These are phyloP conservation scores for Aspergillus persii DNA, from an alignment of 2,329 filamentous ascomycete genomes.

Conservation along the genomic window DNA sequence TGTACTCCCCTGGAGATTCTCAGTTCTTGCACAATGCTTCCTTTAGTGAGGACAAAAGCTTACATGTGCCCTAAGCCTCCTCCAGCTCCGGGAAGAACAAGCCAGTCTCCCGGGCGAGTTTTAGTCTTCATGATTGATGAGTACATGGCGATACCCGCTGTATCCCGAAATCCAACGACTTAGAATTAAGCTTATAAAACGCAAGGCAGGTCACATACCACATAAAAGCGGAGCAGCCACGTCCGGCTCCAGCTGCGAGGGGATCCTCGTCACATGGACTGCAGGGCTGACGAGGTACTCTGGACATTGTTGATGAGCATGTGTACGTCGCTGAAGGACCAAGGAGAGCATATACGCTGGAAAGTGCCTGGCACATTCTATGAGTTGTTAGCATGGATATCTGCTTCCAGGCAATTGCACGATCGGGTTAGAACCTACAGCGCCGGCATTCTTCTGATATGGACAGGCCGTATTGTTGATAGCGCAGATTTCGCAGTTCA, in stretches of 20 bases:
- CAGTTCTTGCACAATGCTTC: neutral
- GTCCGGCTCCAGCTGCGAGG: slow-evolving; percentile 30
- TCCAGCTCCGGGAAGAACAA: slow-evolving; percentile 37
- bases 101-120: slow-evolving; percentile 33
- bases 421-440: slow-evolving; percentile 21
- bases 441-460: slow-evolving; percentile 38
- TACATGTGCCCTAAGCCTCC: slow-evolving; percentile 42
- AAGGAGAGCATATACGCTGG: slow-evolving; percentile 25
- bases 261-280: slow-evolving; percentile 36
- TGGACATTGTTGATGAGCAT: slow-evolving; percentile 3
- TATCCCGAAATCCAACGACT: neutral
- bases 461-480: slow-evolving; percentile 40
- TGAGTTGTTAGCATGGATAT: neutral
- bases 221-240: slow-evolving; percentile 38
- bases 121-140: slow-evolving; percentile 40
- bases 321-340: neutral
- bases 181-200: neutral
- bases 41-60: neutral
- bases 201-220: slow-evolving; percentile 22
- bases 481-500: slow-evolving; percentile 38
- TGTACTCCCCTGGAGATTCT: slow-evolving; percentile 33
- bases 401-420: neutral
- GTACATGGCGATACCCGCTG: slow-evolving; percentile 41
- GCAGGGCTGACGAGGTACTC: slow-evolving; percentile 38
- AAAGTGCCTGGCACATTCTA: slow-evolving; percentile 41